Percentiles rank a stretch among this genome's conserved stretches.
Conservation (phyloP, 805 yeast genomes). For the Suhomyces sp. region DNA sequence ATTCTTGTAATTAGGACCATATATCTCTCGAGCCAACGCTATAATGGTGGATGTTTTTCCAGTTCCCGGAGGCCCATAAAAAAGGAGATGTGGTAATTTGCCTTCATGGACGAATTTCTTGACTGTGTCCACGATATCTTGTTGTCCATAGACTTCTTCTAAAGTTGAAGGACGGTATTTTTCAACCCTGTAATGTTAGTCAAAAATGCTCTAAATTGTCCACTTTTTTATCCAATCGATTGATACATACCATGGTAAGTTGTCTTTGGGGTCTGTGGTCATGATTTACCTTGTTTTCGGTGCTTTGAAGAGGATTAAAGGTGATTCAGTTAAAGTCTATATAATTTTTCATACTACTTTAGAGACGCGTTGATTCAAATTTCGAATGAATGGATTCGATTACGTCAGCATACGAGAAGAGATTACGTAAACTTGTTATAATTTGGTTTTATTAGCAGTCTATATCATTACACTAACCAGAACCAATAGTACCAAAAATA, state of each 20-base stretch:
- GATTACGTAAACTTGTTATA: too few species aligned
- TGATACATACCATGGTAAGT: slow-evolving; percentile 14
- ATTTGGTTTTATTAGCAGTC: too few species aligned
- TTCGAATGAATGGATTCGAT: too few species aligned
- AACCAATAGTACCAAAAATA: slow-evolving; percentile 9
- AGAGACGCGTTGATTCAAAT: too few species aligned
- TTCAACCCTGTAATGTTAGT: slow-evolving; percentile 64
- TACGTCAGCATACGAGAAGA: too few species aligned
- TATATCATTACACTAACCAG: slow-evolving; percentile 2
- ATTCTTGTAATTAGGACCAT: slow-evolving; percentile 75
- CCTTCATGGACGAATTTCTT: slow-evolving; percentile 81
- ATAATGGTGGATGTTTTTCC: slow-evolving; percentile 88
- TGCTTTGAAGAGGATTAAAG: too few species aligned
- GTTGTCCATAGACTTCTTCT: slow-evolving; percentile 90
- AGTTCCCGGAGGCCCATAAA: slow-evolving; percentile 95
- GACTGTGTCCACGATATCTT: slow-evolving; percentile 80
- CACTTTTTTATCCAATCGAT: slow-evolving; percentile 3
- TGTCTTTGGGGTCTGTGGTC: slow-evolving; percentile 8
- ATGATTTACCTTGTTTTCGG: too few species aligned
- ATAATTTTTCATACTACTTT: too few species aligned
- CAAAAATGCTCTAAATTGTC: too few species aligned
- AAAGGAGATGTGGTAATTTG: slow-evolving; percentile 83
- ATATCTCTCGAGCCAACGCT: slow-evolving; percentile 84
- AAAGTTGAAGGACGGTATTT: slow-evolving; percentile 86
- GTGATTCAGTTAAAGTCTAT: too few species aligned